phyloP scores from a whole-genome alignment of 179 eudicot species.

The Patellifolia procumbens region DNA sequence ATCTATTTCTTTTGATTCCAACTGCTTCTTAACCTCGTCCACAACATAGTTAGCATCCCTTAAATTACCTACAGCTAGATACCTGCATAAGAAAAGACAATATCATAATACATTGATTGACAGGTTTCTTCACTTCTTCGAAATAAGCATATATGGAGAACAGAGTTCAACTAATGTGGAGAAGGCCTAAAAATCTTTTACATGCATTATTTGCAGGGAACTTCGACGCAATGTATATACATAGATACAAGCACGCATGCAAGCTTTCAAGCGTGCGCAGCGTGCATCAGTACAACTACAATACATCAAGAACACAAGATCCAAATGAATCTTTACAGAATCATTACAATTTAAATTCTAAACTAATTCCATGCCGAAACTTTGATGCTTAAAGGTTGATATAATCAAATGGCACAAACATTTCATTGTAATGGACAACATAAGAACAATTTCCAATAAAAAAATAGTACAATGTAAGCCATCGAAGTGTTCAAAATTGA shows the following conservation, averaged over 20 bases:
- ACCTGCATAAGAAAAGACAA: constrained; percentile 47
- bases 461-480: neutral
- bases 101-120: neutral
- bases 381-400: neutral
- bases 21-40: constrained; percentile 76
- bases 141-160: neutral
- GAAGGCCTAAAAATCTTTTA: neutral
- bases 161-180: neutral
- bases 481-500: neutral
- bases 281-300: neutral
- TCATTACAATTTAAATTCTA: neutral
- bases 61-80: constrained; percentile 75
- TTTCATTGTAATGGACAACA: too few species aligned
- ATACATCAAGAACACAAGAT: neutral
- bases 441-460: too few species aligned
- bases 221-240: neutral
- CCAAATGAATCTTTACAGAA: neutral
- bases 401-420: neutral
- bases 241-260: neutral
- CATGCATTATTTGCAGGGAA: neutral
- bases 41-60: constrained; percentile 82
- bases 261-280: neutral
- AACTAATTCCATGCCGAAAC: neutral
- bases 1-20: constrained; percentile 50
- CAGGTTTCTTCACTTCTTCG: neutral